Evolutionary conservation across 768 basidiomycete species (phyloP).

Genomic region (Naganishia vaughanmartiniae): DNA sequence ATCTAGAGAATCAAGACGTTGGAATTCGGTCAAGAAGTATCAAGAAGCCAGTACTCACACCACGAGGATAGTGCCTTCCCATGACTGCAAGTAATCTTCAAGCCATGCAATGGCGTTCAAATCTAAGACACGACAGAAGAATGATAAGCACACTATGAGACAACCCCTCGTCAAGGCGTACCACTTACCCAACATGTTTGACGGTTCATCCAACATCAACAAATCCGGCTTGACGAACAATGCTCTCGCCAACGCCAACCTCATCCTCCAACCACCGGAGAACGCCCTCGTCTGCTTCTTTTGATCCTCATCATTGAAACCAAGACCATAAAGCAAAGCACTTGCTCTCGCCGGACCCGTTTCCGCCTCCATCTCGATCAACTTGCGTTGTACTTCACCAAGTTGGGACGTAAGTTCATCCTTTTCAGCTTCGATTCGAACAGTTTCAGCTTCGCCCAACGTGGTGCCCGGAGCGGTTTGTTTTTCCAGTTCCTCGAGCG

Average conservation of each 20-base stretch:
- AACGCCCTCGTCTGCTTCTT: conserved; percentile 76
- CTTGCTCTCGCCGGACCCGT: conserved; percentile 94
- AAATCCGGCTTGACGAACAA: conserved; percentile 84
- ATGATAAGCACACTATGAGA: no score
- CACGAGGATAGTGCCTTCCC: conserved; percentile 85
- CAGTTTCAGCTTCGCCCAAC: conserved; percentile 37
- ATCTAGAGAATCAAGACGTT: conserved; percentile 56
- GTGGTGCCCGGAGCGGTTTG: conserved; percentile 66
- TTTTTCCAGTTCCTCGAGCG: conserved; percentile 68
- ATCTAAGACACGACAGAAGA: conserved; percentile 55
- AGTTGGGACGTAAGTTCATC: conserved; percentile 79
- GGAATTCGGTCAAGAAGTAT: not conserved
- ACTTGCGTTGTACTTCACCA: conserved; percentile 79
- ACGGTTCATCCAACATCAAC: conserved; percentile 85
- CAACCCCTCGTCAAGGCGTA: conserved; percentile 13
- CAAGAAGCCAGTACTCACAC: conserved; percentile 60
- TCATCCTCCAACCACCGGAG: conserved; percentile 96
- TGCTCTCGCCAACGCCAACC: conserved; percentile 88
- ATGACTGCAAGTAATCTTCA: conserved; percentile 94
- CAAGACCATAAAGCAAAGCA: conserved; percentile 82
- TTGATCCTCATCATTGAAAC: conserved; percentile 87
- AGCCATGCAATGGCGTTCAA: conserved; percentile 95
- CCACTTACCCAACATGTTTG: conserved; percentile 73
- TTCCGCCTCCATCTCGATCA: conserved; percentile 98
- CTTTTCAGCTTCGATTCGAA: conserved; percentile 54